Evolutionary conservation across 805 yeast genomes (phyloP), one percentile per base, ranked within the genome.

Genomic region (Clavispora vitiphila): DNA sequence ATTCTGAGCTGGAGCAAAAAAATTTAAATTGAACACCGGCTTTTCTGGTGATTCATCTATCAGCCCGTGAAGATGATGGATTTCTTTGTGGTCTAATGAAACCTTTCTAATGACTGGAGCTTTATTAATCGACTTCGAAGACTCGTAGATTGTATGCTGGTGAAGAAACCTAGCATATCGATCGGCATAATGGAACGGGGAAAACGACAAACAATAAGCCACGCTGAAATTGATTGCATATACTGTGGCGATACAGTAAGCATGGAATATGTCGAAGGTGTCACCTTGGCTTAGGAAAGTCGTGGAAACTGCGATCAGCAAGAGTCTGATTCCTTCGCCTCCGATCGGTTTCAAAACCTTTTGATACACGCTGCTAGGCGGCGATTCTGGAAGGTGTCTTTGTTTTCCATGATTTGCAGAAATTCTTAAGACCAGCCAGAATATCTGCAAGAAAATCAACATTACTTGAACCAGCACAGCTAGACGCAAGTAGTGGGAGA

Each of bases 21-120:
- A 40, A 12, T 44, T 29, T 4, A 44, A 14, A 15, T 45, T 48
- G 38, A 51, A 51, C 4, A 30, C 37, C 5, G 54, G 52, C 14
- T 35, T 16, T 16, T 12, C 34, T 3, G 15, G 15, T 5, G 30
- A 8, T 2, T 31, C 30, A 11, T 15, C 12, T 11, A 7, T 12
- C 12, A 5, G n/a, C n/a, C n/a, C n/a, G n/a, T n/a, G n/a, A n/a
- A n/a, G n/a, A n/a, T n/a, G n/a, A n/a, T n/a, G n/a, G n/a, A n/a
- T n/a, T n/a, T n/a, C n/a, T n/a, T n/a, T n/a, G 16, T 16, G 12
- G 20, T 5, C n/a, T 3, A 15, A 16, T 19, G 32, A 15, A 9
- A 8, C 8, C 19, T 6, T 16, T 29, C 32, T 16, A 16, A 29
- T 10, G 20, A 15, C 10, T 29, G 20, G 32, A 15, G 32, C 11